Conservation (phyloP, 257 asterid species). For the Buddleja alternifolia region DNA sequence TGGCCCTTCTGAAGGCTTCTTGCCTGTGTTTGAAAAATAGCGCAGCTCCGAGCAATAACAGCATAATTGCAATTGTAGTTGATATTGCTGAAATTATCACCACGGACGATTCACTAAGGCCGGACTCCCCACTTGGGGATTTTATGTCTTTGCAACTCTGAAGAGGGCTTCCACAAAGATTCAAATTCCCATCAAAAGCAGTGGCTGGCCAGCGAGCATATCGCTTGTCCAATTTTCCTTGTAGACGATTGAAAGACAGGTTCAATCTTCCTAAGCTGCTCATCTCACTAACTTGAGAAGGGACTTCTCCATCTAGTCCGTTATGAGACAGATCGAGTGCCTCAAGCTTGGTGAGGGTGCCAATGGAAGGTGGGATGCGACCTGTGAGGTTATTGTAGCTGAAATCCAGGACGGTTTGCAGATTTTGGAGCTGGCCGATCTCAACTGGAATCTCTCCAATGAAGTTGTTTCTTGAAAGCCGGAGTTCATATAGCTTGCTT, state of each 20-base stretch:
- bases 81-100: slow-evolving; percentile 68
- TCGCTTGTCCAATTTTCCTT: slow-evolving; percentile 64
- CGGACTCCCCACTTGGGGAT: slow-evolving; percentile 27
- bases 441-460: slow-evolving; percentile 72
- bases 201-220: slow-evolving; percentile 80
- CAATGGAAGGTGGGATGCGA: slow-evolving; percentile 60
- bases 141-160: slow-evolving; percentile 44
- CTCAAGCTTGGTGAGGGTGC: slow-evolving; percentile 74
- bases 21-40: slow-evolving; percentile 63
- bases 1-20: slow-evolving; percentile 48
- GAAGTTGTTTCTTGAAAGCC: slow-evolving; percentile 67
- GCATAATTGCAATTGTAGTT: slow-evolving; percentile 45
- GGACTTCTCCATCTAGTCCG: slow-evolving; percentile 65
- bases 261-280: slow-evolving; percentile 77
- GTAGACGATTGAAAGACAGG: slow-evolving; percentile 75
- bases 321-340: slow-evolving; percentile 83
- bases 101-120: slow-evolving; percentile 52
- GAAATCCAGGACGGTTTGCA: slow-evolving; percentile 76
- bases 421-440: slow-evolving; percentile 71
- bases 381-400: slow-evolving; percentile 81
- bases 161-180: slow-evolving; percentile 85
- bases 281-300: slow-evolving; percentile 71
- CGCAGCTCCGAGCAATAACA: slow-evolving; percentile 67
- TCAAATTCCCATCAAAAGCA: slow-evolving; percentile 63
- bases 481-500: slow-evolving; percentile 72